Evolutionary conservation across 306 rosid species (phyloP).

Genomic region (Prunus mume): DNA sequence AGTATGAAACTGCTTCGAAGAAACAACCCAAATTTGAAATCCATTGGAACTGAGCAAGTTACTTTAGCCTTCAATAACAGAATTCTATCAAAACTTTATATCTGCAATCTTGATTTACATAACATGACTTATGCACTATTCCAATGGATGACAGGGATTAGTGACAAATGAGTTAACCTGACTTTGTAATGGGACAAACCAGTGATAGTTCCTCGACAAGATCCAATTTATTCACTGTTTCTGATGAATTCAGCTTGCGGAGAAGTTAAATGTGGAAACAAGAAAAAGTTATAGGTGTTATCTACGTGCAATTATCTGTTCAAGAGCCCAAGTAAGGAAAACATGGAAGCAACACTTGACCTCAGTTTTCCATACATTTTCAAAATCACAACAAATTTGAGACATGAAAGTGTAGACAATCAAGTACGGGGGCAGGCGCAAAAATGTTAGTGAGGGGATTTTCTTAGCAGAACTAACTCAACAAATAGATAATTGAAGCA

Average conservation of each 20-base stretch:
- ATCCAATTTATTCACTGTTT: not conserved
- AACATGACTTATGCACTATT: not conserved
- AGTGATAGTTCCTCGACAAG: not conserved
- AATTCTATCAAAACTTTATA: not conserved
- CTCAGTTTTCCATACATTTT: not conserved
- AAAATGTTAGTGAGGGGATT: not conserved
- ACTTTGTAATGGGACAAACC: not conserved
- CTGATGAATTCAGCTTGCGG: not conserved
- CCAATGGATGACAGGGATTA: not conserved
- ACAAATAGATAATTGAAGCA: not conserved
- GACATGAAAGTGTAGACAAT: not conserved
- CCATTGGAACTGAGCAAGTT: not conserved
- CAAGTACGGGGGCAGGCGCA: not conserved
- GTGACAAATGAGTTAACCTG: not conserved
- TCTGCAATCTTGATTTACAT: not conserved
- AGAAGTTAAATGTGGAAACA: not conserved
- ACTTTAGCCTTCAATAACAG: not conserved
- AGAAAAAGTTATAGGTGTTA: not conserved
- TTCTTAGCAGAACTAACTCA: not conserved
- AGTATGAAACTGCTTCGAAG: not conserved
- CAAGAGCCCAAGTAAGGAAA: not conserved
- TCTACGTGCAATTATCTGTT: not conserved
- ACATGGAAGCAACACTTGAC: not conserved
- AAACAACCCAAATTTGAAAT: constrained; percentile 1
- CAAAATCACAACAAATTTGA: not conserved